These are phyloP conservation scores for Tuber microsphaerosporum DNA, from an alignment of 495 filamentous ascomycete genomes.

Conservation along the genomic window DNA sequence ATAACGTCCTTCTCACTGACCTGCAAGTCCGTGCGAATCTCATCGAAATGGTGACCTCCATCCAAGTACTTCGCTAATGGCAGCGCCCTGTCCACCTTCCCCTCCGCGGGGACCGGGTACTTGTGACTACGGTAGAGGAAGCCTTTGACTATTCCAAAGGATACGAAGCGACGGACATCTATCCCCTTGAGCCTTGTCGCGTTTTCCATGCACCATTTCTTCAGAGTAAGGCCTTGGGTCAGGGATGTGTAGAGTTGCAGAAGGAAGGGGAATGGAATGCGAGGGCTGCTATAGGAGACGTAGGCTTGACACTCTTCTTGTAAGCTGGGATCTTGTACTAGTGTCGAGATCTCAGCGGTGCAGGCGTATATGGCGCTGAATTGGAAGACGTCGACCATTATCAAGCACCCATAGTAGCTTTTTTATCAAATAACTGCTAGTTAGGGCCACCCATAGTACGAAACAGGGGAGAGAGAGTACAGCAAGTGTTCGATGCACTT, in stretches of 20 bases:
- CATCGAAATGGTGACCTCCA: conserved; percentile 63
- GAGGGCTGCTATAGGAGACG: conserved; percentile 47
- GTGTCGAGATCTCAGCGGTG: conserved; percentile 64
- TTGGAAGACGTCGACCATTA: conserved; percentile 87
- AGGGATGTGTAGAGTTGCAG: conserved; percentile 70
- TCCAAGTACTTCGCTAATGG: conserved; percentile 53
- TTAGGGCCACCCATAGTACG: neutral
- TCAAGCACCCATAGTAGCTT: conserved; percentile 72
- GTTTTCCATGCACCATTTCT: conserved; percentile 72
- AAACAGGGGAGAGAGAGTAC: neutral
- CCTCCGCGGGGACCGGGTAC: conserved; percentile 49
- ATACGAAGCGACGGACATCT: conserved; percentile 83
- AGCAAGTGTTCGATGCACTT: conserved; percentile 79
- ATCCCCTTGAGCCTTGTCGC: conserved; percentile 58
- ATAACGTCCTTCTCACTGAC: conserved; percentile 54
- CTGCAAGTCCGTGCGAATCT: conserved; percentile 64
- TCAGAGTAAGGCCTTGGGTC: conserved; percentile 66
- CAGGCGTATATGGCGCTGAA: conserved; percentile 85
- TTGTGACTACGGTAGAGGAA: conserved; percentile 92
- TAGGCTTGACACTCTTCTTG: conserved; percentile 82
- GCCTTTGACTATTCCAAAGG: conserved; percentile 92
- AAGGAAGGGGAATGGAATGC: conserved; percentile 49
- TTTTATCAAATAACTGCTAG: neutral
- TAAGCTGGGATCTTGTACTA: conserved; percentile 62
- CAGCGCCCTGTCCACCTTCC: conserved; percentile 5